phyloP scores from a whole-genome alignment of 1,139 yeast species.

The Yamadazyma buinensis region DNA sequence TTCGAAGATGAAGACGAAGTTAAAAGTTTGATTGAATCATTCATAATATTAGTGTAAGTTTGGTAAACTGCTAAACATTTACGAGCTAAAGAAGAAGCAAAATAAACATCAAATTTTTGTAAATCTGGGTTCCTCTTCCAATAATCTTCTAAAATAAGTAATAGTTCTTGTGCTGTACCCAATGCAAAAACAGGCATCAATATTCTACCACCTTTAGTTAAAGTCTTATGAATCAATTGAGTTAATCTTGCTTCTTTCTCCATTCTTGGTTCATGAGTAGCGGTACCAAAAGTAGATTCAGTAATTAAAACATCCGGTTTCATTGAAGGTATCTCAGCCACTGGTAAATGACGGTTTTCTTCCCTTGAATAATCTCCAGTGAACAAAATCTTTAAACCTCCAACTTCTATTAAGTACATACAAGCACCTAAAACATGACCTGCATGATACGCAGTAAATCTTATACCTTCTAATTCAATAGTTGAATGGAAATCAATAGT shows the following conservation, averaged over 20 bases:
- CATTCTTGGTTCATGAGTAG: constrained; percentile 86
- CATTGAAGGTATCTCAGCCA: constrained; percentile 90
- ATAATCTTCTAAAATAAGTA: constrained; percentile 87
- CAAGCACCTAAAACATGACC: constrained; percentile 99
- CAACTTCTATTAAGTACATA: constrained; percentile 92
- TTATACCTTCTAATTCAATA: constrained; percentile 85
- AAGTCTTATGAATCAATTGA: constrained; percentile 76
- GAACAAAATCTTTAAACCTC: constrained; percentile 82
- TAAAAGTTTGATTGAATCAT: constrained; percentile 76
- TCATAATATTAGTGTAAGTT: constrained; percentile 96
- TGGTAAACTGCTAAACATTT: constrained; percentile 98
- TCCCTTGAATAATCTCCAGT: constrained; percentile 98
- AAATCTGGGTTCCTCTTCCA: constrained; percentile 85
- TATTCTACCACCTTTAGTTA: constrained; percentile 87
- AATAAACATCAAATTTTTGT: constrained; percentile 77
- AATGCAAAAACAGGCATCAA: constrained; percentile 92
- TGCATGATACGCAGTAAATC: constrained; percentile 97
- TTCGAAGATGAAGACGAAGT: constrained; percentile 57
- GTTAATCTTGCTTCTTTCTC: constrained; percentile 84
- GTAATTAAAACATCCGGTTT: constrained; percentile 89
- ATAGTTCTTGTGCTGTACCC: constrained; percentile 93
- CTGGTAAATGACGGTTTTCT: constrained; percentile 89
- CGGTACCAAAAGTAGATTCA: constrained; percentile 97
- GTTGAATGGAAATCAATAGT: constrained; percentile 96
- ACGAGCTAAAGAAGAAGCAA: constrained; percentile 89